Evolutionary conservation across 768 basidiomycete species (phyloP), one percentile per base, ranked within the genome.

Genomic region (Russula dissimulans): DNA sequence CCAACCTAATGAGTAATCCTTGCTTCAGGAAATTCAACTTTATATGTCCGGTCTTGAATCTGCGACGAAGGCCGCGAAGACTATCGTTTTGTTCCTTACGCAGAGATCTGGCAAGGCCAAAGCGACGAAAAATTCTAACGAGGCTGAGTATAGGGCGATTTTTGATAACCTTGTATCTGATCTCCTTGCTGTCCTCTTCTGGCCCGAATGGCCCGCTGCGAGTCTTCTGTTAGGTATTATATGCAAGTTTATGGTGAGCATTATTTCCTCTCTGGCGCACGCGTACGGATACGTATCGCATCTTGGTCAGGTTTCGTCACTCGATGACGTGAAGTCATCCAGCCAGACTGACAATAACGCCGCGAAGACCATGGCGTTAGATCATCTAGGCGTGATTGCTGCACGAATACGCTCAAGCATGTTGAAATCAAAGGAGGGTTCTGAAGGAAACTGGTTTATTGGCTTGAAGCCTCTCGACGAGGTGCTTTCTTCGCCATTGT

Each of bases 201-300:
- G 91, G 84, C 95, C 97, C 0, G 97, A 99, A 72, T 99, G 95
- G 94, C 97, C 97, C 6, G 95, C 91, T 10, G 91, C 97, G 2
- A 80, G 85, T 45, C 72, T 97, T 17, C 77, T 97, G 42, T 74
- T 98, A 41, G 82, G 80, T 46, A 86, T 97, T 49, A 82, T 86
- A 7, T 88, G 85, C 64, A 88, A 86, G 69, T 86, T 85, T 65
- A 91, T 98, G 91, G 95, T 92, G 60, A 10, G 79, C 65, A 14
- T 29, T 7, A 36, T 54, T 17, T 45, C 51, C 43, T 39, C 43
- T 12, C 5, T 14, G 4, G 1, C 42, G 15, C 39, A 15, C 44
- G 17, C 15, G 43, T 15, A 26, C n/a, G 14, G 38, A 11, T 34
- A 26, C 36, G 10, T 15, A 32, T 36, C 22, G 10, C 31, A 38